Percentiles rank a stretch among this genome's conserved stretches.
phyloP scores from a whole-genome alignment of 1,284 basidiomycete genomes.

The Fomitopsis schrenkii region DNA sequence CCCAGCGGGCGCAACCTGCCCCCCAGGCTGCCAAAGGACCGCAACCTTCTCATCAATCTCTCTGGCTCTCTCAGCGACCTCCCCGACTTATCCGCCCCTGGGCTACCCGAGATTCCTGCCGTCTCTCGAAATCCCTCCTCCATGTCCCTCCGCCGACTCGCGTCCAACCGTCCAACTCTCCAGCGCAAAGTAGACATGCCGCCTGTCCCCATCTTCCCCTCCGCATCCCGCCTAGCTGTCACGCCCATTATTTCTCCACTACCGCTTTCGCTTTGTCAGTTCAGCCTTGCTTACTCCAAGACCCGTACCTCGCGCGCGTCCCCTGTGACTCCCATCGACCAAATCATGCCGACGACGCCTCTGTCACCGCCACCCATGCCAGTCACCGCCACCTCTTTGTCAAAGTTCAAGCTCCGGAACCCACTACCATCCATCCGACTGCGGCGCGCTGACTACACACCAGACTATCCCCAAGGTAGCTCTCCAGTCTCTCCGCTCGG shows the following conservation, averaged over 20 bases:
- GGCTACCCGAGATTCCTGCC: not conserved
- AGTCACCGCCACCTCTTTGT: not conserved
- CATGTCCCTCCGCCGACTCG: not conserved
- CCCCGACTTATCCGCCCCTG: too few species aligned
- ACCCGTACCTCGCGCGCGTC: not conserved
- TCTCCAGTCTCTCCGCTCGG: too few species aligned
- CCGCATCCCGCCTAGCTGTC: not conserved
- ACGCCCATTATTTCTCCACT: not conserved
- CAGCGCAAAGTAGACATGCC: not conserved
- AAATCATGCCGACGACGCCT: not conserved
- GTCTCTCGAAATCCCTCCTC: not conserved
- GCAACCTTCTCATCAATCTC: too few species aligned
- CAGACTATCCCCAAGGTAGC: too few species aligned
- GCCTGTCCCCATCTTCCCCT: not conserved
- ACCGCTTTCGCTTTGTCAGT: not conserved
- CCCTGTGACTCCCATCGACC: not conserved
- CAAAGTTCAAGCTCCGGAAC: not conserved
- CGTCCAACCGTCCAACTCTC: not conserved
- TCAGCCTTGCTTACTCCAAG: not conserved
- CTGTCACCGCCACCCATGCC: not conserved
- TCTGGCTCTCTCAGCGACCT: too few species aligned
- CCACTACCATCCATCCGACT: too few species aligned
- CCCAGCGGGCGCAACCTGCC: too few species aligned
- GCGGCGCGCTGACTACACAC: too few species aligned
- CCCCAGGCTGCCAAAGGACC: too few species aligned